Evolutionary conservation across 2,329 filamentous ascomycete species (phyloP).

Genomic region (Aureobasidium namibiae): DNA sequence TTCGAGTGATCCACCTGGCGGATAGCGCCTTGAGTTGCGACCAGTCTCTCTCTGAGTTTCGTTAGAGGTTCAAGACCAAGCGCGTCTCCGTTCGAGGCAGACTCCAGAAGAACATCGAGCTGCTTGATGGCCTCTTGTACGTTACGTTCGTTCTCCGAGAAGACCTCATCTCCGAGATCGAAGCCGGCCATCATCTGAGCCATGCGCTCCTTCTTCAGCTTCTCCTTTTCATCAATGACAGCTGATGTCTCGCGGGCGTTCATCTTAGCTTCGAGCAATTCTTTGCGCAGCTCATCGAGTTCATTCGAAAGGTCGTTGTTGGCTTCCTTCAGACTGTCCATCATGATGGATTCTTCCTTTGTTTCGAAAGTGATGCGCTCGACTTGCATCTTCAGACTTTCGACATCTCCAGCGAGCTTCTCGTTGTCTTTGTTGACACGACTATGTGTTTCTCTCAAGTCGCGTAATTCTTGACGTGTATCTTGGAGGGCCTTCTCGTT

Average conservation of each 20-base stretch:
- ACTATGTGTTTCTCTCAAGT: constrained; percentile 76
- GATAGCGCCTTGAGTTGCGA: constrained; percentile 87
- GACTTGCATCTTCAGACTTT: constrained; percentile 92
- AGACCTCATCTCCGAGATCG: constrained; percentile 83
- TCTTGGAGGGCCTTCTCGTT: constrained; percentile 75
- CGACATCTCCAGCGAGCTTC: constrained; percentile 72
- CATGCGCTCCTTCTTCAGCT: constrained; percentile 98
- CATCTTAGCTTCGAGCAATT: constrained; percentile 93
- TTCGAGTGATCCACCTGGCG: constrained; percentile 84
- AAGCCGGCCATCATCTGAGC: constrained; percentile 99
- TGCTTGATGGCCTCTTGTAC: constrained; percentile 78
- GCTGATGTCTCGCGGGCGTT: constrained; percentile 88
- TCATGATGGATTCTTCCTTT: constrained; percentile 94
- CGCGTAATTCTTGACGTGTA: constrained; percentile 75
- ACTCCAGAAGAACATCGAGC: constrained; percentile 68
- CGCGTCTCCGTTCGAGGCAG: constrained; percentile 56
- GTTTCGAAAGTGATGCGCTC: constrained; percentile 93
- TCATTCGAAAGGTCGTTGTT: constrained; percentile 88
- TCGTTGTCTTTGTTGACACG: constrained; percentile 87
- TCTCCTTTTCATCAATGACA: constrained; percentile 91
- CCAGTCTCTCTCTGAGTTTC: constrained; percentile 65
- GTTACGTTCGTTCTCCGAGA: constrained; percentile 83
- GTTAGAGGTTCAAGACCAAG: constrained; percentile 75
- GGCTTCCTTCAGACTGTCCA: constrained; percentile 94
- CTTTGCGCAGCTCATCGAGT: constrained; percentile 91